A percentile compares a stretch with the other conserved stretches of the same genome.
Conservation (phyloP, 306 rosid genomes). For the Cicer bijugum region DNA sequence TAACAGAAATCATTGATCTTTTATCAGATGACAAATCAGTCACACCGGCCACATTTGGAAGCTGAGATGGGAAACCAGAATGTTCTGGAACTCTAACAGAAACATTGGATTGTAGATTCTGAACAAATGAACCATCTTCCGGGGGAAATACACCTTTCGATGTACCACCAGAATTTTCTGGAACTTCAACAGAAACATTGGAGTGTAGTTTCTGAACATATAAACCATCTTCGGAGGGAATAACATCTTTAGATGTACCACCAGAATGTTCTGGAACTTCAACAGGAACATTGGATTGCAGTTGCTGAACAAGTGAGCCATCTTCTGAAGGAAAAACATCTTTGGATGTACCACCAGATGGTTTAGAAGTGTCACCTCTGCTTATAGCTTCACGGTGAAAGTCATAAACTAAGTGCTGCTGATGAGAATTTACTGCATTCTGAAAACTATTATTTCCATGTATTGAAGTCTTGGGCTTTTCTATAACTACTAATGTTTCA, state of each 20-base stretch:
- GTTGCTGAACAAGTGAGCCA: conserved; percentile 49
- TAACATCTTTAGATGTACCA: conserved; percentile 48
- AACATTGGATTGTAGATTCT: conserved; percentile 47
- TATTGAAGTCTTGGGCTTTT: conserved; percentile 41
- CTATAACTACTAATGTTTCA: conserved; percentile 46
- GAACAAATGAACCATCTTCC: conserved; percentile 46
- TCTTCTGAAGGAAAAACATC: conserved; percentile 40
- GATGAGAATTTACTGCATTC: conserved; percentile 46
- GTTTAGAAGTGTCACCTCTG: conserved; percentile 47
- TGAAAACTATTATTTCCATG: conserved; percentile 45
- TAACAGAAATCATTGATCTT: conserved; percentile 48
- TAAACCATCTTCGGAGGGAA: conserved; percentile 44
- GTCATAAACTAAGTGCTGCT: conserved; percentile 48
- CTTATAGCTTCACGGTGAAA: conserved; percentile 46
- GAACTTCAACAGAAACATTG: conserved; percentile 47
- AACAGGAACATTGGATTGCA: conserved; percentile 45
- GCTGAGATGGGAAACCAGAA: conserved; percentile 47
- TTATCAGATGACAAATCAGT: conserved; percentile 51
- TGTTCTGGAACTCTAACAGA: conserved; percentile 51
- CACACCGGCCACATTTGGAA: conserved; percentile 45
- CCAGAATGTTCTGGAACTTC: conserved; percentile 39
- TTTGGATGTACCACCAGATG: conserved; percentile 47
- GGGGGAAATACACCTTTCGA: conserved; percentile 40
- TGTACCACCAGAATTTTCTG: conserved; percentile 42
- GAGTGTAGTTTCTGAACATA: conserved; percentile 49